Conservation (phyloP, 768 basidiomycete genomes). For the Tylopilus sp. region DNA sequence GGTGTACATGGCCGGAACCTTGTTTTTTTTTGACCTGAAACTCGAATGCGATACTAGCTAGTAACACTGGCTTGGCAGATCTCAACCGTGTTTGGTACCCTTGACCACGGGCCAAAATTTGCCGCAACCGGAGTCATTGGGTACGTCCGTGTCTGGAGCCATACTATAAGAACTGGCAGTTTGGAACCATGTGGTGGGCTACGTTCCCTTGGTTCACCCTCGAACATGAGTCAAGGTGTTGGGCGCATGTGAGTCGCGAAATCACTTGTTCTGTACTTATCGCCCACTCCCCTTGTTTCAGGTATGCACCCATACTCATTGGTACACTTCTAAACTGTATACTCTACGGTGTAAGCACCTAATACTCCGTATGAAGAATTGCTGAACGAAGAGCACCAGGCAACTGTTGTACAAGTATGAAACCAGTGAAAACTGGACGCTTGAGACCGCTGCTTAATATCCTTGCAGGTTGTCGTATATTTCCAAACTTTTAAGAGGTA, state of each 20-base stretch:
- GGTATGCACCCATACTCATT: conserved; percentile 30
- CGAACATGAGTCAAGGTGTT: background rate
- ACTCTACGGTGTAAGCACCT: conserved; percentile 13
- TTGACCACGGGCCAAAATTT: background rate
- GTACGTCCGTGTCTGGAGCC: background rate
- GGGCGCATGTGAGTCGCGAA: background rate
- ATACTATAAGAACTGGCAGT: background rate
- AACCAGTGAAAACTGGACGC: background rate
- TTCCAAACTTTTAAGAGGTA: conserved; percentile 40
- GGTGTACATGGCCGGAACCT: too few species aligned
- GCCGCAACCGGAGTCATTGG: background rate
- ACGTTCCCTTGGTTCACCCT: background rate
- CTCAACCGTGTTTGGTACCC: too few species aligned
- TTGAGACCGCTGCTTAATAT: background rate
- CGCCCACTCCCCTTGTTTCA: conserved; percentile 36
- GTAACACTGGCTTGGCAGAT: too few species aligned
- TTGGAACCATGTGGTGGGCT: background rate
- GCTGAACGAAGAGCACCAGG: conserved; percentile 8
- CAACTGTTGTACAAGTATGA: conserved; percentile 9
- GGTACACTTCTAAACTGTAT: conserved; percentile 13
- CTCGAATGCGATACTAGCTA: too few species aligned
- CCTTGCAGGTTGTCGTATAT: conserved; percentile 43
- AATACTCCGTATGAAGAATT: too few species aligned
- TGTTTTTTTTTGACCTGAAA: too few species aligned
- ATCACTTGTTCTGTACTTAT: background rate